A percentile compares a stretch with the other conserved stretches of the same genome.
These are phyloP conservation scores for Phytophthora brassicae DNA, from an alignment of 352 stramenopile genomes.

Conservation along the genomic window DNA sequence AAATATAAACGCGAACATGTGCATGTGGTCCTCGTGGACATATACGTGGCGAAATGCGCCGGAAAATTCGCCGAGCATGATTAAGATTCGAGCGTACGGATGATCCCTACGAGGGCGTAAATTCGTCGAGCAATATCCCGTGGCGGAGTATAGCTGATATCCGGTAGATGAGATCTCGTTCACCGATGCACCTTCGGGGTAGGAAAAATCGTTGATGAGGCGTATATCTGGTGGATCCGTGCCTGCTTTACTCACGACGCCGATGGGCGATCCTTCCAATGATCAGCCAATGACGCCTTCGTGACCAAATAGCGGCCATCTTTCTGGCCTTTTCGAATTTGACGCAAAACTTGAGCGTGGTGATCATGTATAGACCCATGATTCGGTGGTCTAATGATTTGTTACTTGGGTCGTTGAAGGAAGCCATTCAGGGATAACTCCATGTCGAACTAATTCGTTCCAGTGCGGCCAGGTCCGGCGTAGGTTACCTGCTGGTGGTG, in stretches of 20 bases:
- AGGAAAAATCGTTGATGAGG: slow-evolving; percentile 5
- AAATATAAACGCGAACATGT: slow-evolving; percentile 13
- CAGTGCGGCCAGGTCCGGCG: background rate
- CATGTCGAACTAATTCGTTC: slow-evolving; percentile 4
- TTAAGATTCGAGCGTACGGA: background rate
- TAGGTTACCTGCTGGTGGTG: background rate
- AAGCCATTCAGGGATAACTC: slow-evolving; percentile 3
- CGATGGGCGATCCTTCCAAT: background rate
- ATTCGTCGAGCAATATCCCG: background rate
- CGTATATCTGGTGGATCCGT: background rate
- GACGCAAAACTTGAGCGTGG: background rate
- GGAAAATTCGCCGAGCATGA: slow-evolving; percentile 9
- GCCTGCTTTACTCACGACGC: background rate
- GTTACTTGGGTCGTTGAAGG: background rate
- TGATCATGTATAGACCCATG: background rate
- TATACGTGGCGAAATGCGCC: background rate
- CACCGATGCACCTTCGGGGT: background rate
- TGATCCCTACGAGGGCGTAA: background rate
- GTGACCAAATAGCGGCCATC: slow-evolving; percentile 9
- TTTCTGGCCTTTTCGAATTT: slow-evolving; percentile 11
- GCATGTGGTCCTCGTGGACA: background rate
- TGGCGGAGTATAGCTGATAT: slow-evolving; percentile 2
- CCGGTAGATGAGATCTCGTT: slow-evolving; percentile 3
- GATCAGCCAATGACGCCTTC: background rate
- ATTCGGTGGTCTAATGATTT: background rate